Evolutionary conservation across 2,329 filamentous ascomycete species (phyloP).

Genomic region (Bipolaris cookei): DNA sequence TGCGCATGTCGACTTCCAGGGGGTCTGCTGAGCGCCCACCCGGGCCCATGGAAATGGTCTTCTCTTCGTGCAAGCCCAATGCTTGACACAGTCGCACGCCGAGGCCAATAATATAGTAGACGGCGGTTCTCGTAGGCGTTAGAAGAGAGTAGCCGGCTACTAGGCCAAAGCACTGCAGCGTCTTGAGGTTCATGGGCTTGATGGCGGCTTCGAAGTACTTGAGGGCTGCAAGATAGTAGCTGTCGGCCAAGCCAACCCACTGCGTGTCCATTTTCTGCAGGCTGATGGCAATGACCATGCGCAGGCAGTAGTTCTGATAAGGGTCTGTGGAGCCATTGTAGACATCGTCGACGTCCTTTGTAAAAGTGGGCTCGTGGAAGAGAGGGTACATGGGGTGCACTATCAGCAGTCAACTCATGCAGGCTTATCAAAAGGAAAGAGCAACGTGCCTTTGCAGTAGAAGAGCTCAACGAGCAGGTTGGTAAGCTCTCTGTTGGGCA

Average conservation of each 20-base stretch:
- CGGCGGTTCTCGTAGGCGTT: constrained; percentile 88
- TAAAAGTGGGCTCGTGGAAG: constrained; percentile 82
- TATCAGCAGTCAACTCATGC: constrained; percentile 48
- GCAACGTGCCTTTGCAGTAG: constrained; percentile 72
- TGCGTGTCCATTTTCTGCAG: constrained; percentile 88
- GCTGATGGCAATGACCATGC: constrained; percentile 93
- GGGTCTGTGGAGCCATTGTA: constrained; percentile 77
- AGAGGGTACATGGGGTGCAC: constrained; percentile 88
- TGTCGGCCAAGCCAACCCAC: constrained; percentile 92
- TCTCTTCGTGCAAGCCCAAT: constrained; percentile 84
- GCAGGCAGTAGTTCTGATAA: constrained; percentile 85
- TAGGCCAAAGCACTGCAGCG: constrained; percentile 85
- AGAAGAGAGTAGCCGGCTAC: constrained; percentile 91
- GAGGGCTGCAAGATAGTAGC: constrained; percentile 91
- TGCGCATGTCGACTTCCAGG: constrained; percentile 85
- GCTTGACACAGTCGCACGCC: constrained; percentile 89
- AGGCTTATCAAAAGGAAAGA: background rate
- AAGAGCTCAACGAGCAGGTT: constrained; percentile 85
- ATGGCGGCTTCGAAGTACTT: constrained; percentile 82
- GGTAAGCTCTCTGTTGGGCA: constrained; percentile 76
- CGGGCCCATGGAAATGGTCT: constrained; percentile 74
- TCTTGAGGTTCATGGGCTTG: constrained; percentile 85
- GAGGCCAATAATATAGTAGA: constrained; percentile 91
- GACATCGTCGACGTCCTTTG: constrained; percentile 77
- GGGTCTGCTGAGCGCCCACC: constrained; percentile 68